A percentile compares a stretch with the other conserved stretches of the same genome.
Evolutionary conservation across 2,329 filamentous ascomycete species (phyloP).

Genomic region (Aspergillus bombycis): DNA sequence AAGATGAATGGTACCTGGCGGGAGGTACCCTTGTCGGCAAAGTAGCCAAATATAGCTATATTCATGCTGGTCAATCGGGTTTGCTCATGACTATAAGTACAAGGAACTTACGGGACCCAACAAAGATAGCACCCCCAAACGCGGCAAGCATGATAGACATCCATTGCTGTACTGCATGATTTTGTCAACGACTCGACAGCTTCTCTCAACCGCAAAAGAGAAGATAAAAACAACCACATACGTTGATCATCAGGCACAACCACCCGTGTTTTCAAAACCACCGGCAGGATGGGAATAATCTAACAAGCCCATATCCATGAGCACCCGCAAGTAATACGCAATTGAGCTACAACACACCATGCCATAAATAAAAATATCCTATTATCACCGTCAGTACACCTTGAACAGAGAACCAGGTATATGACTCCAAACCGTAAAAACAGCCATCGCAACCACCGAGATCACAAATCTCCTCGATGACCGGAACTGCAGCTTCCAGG

Average conservation of each 20-base stretch:
- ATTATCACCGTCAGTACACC: not conserved
- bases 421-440: constrained; percentile 42
- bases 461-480: constrained; percentile 46
- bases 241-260: constrained; percentile 40
- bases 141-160: constrained; percentile 70
- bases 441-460: constrained; percentile 42
- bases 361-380: constrained; percentile 47
- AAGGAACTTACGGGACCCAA: constrained; percentile 33
- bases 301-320: constrained; percentile 10
- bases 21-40: constrained; percentile 58
- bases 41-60: constrained; percentile 33
- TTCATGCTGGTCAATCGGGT: not conserved
- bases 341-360: constrained; percentile 26
- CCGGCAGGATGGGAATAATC: constrained; percentile 72
- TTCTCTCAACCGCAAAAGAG: not conserved
- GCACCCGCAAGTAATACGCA: not conserved
- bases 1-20: constrained; percentile 61
- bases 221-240: constrained; percentile 38
- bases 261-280: constrained; percentile 53
- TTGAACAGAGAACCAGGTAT: not conserved
- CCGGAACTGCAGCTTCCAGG: constrained; percentile 34
- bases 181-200: not conserved
- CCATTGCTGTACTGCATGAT: constrained; percentile 64
- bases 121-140: constrained; percentile 69
- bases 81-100: not conserved